These are phyloP conservation scores for Lithohypha guttulata DNA, from an alignment of 2,329 filamentous ascomycete genomes.

Conservation along the genomic window DNA sequence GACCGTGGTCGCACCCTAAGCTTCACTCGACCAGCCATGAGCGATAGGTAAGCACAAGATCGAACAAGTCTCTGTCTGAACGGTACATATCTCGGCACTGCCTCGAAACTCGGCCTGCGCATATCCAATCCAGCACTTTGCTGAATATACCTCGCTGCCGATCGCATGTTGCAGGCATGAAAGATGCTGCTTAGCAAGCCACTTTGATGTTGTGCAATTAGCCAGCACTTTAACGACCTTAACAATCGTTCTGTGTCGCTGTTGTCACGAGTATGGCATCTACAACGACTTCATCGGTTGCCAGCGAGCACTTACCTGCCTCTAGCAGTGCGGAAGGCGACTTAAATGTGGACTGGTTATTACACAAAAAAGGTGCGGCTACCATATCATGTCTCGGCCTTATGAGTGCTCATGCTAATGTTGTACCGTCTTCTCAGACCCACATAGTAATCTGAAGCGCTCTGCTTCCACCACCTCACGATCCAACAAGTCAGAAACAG, in stretches of 20 bases:
- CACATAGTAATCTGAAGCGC: too few species aligned
- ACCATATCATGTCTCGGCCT: not conserved
- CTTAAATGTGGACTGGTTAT: constrained; percentile 85
- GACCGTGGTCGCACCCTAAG: too few species aligned
- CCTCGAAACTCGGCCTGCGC: constrained; percentile 1
- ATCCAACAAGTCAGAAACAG: too few species aligned
- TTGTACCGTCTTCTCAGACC: too few species aligned
- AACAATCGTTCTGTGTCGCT: not conserved
- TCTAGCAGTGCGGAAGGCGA: constrained; percentile 23
- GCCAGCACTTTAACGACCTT: too few species aligned
- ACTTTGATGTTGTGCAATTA: too few species aligned
- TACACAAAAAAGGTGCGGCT: constrained; percentile 67
- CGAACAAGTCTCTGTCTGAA: too few species aligned
- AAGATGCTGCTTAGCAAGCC: too few species aligned
- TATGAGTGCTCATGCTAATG: too few species aligned
- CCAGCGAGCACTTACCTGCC: constrained; percentile 3
- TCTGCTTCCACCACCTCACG: too few species aligned
- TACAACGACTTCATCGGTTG: not conserved
- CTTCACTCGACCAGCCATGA: too few species aligned
- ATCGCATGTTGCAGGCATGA: not conserved
- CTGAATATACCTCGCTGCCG: not conserved
- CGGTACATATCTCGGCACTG: not conserved
- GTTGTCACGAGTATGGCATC: constrained; percentile 2
- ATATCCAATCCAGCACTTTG: not conserved
- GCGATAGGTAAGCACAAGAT: too few species aligned